Percentiles rank a stretch among this genome's conserved stretches.
These are phyloP conservation scores for Geosmithia putterillii DNA, from an alignment of 2,329 filamentous ascomycete species.

Conservation along the genomic window DNA sequence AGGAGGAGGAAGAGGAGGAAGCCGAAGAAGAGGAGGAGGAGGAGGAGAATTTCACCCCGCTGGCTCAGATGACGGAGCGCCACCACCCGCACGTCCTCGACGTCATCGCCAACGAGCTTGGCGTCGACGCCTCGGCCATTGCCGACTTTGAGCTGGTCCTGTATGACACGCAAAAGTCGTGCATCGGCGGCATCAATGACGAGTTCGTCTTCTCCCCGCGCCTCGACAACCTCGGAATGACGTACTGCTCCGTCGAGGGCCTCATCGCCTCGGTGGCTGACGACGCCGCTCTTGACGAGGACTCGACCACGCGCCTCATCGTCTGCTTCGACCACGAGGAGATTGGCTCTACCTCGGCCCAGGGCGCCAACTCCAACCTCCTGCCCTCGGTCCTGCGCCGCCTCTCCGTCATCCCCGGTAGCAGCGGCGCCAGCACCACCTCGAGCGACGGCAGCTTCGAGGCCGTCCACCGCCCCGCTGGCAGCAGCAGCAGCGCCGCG, in stretches of 20 bases:
- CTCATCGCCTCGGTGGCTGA: conserved; percentile 67
- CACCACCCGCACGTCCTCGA: conserved; percentile 84
- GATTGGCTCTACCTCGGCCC: conserved; percentile 83
- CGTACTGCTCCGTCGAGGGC: conserved; percentile 79
- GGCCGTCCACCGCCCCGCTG: neutral
- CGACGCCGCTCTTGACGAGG: conserved; percentile 54
- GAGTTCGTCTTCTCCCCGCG: conserved; percentile 96
- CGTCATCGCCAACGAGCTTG: conserved; percentile 70
- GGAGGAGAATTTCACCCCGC: conserved; percentile 51
- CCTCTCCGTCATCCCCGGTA: conserved; percentile 64
- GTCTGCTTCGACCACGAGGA: conserved; percentile 97
- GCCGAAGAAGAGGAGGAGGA: conserved; percentile 29
- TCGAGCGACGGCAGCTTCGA: conserved; percentile 42
- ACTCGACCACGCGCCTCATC: conserved; percentile 77
- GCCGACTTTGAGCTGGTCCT: conserved; percentile 95
- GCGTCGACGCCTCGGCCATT: conserved; percentile 56
- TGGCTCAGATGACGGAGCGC: conserved; percentile 66
- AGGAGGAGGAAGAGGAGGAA: conserved; percentile 18
- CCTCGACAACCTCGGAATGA: conserved; percentile 93
- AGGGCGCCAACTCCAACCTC: conserved; percentile 87
- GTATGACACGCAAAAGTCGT: conserved; percentile 88
- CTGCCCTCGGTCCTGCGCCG: conserved; percentile 79
- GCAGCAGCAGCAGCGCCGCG: conserved; percentile 40
- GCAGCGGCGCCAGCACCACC: conserved; percentile 48
- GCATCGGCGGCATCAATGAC: conserved; percentile 78